phyloP scores from a whole-genome alignment of 2,329 filamentous ascomycete genomes.

The Colletotrichum godetiae region DNA sequence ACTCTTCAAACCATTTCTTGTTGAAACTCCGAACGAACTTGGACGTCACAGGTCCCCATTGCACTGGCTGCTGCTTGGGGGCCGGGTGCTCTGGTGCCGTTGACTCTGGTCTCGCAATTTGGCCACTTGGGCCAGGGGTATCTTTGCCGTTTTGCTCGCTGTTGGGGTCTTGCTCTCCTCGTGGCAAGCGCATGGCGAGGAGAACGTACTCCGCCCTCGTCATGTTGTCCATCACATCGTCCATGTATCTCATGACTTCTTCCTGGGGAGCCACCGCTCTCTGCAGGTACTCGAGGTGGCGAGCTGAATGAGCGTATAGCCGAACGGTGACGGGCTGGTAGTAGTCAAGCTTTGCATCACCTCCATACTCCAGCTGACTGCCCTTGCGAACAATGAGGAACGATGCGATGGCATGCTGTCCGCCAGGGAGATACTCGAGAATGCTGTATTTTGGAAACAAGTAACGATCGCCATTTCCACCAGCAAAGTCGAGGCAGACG shows the following conservation, averaged over 20 bases:
- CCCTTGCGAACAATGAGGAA: conserved; percentile 83
- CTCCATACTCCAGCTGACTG: conserved; percentile 72
- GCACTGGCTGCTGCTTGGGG: conserved; percentile 31
- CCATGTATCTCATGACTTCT: conserved; percentile 75
- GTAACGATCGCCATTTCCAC: conserved; percentile 78
- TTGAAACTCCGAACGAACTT: conserved; percentile 31
- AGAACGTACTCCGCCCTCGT: conserved; percentile 75
- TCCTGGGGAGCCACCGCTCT: conserved; percentile 72
- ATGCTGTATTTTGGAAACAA: conserved; percentile 84
- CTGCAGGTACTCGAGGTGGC: conserved; percentile 69
- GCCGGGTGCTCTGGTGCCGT: conserved; percentile 13
- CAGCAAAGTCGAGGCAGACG: conserved; percentile 76
- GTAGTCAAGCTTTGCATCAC: conserved; percentile 74
- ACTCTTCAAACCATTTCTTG: conserved; percentile 36
- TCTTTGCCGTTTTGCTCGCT: conserved; percentile 39
- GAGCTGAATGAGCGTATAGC: conserved; percentile 63
- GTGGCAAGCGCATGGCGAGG: conserved; percentile 74
- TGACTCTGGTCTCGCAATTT: background rate
- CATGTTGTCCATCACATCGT: conserved; percentile 76
- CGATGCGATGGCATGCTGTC: conserved; percentile 75
- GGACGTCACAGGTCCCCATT: conserved; percentile 30
- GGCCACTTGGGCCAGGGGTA: background rate
- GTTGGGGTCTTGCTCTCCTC: conserved; percentile 50
- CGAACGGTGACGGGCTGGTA: conserved; percentile 80
- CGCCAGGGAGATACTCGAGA: conserved; percentile 71